phyloP scores from a whole-genome alignment of 306 rosid genomes.

The Cucurbita ficifolia region DNA sequence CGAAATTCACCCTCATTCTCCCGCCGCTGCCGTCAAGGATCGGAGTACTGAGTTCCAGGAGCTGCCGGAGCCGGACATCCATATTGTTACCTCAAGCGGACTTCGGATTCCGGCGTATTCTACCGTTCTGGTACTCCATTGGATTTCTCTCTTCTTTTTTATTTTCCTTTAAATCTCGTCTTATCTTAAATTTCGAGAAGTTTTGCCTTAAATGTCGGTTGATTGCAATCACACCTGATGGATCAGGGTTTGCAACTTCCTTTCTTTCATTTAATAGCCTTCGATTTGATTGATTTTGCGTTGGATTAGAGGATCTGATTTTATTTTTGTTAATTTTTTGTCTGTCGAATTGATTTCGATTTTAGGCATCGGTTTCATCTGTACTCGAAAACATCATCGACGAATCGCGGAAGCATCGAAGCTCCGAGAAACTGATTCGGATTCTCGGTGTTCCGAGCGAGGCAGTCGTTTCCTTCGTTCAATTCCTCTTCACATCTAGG shows the following conservation, averaged over 20 bases:
- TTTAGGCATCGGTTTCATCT: slow-evolving; percentile 55
- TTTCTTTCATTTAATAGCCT: neutral
- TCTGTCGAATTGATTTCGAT: neutral
- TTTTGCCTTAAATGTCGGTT: neutral
- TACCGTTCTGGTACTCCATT: slow-evolving; percentile 38
- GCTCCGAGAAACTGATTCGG: slow-evolving; percentile 46
- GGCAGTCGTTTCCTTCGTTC: slow-evolving; percentile 55
- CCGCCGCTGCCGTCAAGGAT: slow-evolving; percentile 5
- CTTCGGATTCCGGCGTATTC: slow-evolving; percentile 50
- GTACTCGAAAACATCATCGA: slow-evolving; percentile 57
- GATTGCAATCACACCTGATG: neutral
- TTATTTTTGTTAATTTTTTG: neutral
- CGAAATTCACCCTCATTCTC: slow-evolving; percentile 6
- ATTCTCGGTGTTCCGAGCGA: slow-evolving; percentile 73
- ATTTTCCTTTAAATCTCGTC: neutral
- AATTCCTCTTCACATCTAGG: slow-evolving; percentile 64
- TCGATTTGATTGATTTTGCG: neutral
- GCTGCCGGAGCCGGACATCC: slow-evolving; percentile 56
- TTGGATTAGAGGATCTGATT: neutral
- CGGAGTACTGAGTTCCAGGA: neutral
- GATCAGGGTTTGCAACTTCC: neutral
- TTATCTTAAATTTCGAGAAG: no score
- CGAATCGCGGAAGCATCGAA: slow-evolving; percentile 47
- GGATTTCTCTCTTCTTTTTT: neutral
- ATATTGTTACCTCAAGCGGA: slow-evolving; percentile 40